Base-by-base conservation (phyloP, 208 protist species). In the Naegleria gruberi region DNA sequence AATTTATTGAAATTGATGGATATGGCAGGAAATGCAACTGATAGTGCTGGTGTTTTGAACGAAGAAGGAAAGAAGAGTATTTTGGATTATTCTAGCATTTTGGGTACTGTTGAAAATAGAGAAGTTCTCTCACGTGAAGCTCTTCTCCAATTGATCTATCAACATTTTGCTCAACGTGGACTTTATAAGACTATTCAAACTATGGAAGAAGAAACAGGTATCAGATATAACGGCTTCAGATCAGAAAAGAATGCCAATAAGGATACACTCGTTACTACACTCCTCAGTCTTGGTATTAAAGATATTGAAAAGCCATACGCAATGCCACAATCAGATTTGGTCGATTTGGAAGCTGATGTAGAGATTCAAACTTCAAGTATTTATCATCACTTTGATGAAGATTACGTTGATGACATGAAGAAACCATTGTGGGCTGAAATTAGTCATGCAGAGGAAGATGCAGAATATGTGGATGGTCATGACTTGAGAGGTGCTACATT, bases 91-190 rank as follows among this genome's bases (percentile, higher is more conserved):
- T 7, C 65, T 30, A 6, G 34, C 15, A 17, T 42, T 37, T 37
- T 43, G 10, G 8, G 30, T 42, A 88, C 84, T 37, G 46, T 43
- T 23, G 84, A 88, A 88, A 65, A 43, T 42, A 37, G 45, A 44
- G 43, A 40, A 37, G 84, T 65, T 7, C 42, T 88, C 7, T 34
- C 45, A 42, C 19, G 84, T 43, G 84, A 88, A 57, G 5, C 8
- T n/a, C n/a, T 88, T 26, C 5, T 88, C 8, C 84, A 88, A 88
- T n/a, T 88, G 26, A 26, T 88, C 10, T 42, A 88, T 88, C 44
- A 88, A 88, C 45, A 88, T 42, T 88, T 65, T 4, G 5, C 43
- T 42, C 15, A 30, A 17, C 40, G 34, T 37, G 43, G 37, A 65
- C 6, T 42, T n/a, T 85, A 43, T 88, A 42, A 65, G 37, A 88